A percentile compares a stretch with the other conserved stretches of the same genome.
Conservation (phyloP, 345 rosid species). For the Arabidopsis suecica region DNA sequence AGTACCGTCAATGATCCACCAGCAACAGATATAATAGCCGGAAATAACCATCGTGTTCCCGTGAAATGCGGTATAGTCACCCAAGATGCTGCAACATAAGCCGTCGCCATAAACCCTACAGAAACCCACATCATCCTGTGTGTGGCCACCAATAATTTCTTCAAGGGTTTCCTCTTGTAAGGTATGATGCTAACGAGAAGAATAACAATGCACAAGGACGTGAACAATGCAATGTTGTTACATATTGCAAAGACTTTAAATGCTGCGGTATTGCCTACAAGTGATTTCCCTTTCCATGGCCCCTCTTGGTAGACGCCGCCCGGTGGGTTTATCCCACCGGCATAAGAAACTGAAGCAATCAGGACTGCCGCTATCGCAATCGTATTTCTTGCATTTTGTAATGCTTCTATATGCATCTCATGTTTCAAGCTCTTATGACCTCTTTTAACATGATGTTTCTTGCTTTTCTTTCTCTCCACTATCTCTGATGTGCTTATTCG, state of each 20-base stretch:
- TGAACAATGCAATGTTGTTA: conserved; percentile 58
- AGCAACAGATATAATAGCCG: conserved; percentile 42
- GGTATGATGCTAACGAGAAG: conserved; percentile 65
- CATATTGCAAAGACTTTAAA: conserved; percentile 62
- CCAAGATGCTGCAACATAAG: conserved; percentile 65
- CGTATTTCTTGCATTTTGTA: conserved; percentile 68
- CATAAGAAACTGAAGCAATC: conserved; percentile 64
- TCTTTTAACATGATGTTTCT: conserved; percentile 19
- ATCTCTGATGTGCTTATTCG: not conserved
- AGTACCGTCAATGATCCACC: conserved; percentile 51
- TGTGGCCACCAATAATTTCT: conserved; percentile 51
- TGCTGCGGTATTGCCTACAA: conserved; percentile 43
- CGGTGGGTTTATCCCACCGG: conserved; percentile 73
- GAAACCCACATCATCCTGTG: conserved; percentile 71
- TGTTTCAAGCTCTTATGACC: conserved; percentile 34
- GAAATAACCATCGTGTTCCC: conserved; percentile 50
- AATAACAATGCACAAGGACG: conserved; percentile 58
- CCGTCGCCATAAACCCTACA: conserved; percentile 59
- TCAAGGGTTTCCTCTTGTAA: conserved; percentile 56
- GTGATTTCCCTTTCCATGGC: conserved; percentile 46
- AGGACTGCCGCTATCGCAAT: conserved; percentile 62
- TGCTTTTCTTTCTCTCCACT: not conserved
- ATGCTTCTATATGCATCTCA: conserved; percentile 56
- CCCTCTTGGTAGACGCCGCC: conserved; percentile 55
- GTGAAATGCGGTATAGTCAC: conserved; percentile 50